Conservation (phyloP, 202 grass and related monocot genomes). For the Hordeum pubiflorum region DNA sequence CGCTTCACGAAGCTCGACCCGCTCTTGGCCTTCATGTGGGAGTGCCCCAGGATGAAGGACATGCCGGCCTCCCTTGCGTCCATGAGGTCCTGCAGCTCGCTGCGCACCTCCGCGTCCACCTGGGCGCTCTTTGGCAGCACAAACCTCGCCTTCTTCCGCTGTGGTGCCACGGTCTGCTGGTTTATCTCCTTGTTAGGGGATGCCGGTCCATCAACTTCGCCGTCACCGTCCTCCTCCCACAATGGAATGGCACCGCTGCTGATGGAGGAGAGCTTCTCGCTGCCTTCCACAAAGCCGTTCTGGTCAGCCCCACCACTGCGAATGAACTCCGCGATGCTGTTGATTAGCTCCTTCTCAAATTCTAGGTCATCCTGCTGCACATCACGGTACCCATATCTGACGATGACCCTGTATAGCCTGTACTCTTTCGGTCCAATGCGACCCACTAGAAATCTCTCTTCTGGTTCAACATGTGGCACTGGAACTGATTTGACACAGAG, state of each 20-base stretch:
- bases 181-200: slow-evolving; percentile 22
- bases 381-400: slow-evolving; percentile 86
- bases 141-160: slow-evolving; percentile 61
- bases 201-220: slow-evolving; percentile 10
- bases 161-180: neutral
- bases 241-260: slow-evolving; percentile 26
- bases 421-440: slow-evolving; percentile 90
- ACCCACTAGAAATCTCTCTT: slow-evolving; percentile 78
- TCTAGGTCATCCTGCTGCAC: slow-evolving; percentile 87
- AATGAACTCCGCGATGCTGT: slow-evolving; percentile 91
- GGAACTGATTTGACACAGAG: slow-evolving; percentile 89
- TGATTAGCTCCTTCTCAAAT: slow-evolving; percentile 89
- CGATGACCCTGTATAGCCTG: slow-evolving; percentile 74
- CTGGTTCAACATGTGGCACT: slow-evolving; percentile 60
- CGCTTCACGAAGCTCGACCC: slow-evolving; percentile 68
- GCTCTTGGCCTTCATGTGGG: slow-evolving; percentile 71
- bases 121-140: slow-evolving; percentile 57
- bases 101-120: slow-evolving; percentile 38
- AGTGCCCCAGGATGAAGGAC: slow-evolving; percentile 93
- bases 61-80: slow-evolving; percentile 92
- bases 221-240: slow-evolving; percentile 45
- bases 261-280: slow-evolving; percentile 55
- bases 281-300: slow-evolving; percentile 36
- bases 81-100: slow-evolving; percentile 80
- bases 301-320: slow-evolving; percentile 29